A percentile compares a stretch with the other conserved stretches of the same genome.
phyloP scores from a whole-genome alignment of 75 land plant species.

The Larix kaempferi region DNA sequence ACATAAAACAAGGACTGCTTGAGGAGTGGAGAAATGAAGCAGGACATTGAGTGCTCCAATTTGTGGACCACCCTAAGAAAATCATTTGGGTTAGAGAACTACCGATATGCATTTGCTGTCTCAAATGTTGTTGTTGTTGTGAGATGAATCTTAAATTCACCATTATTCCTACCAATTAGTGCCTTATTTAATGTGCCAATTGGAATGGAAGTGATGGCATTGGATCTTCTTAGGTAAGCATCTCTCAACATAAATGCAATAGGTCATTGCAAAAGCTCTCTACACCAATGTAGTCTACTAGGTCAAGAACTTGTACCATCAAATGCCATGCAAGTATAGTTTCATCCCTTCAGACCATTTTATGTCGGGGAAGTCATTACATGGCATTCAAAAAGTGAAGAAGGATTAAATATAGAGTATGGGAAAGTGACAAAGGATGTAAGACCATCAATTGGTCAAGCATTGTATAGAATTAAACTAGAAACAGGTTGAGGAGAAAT shows the following conservation, averaged over 20 bases:
- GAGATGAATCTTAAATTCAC: constrained; percentile 61
- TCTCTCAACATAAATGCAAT: background rate
- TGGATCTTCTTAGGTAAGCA: constrained; percentile 8
- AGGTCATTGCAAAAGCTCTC: background rate
- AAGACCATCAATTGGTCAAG: constrained; percentile 83
- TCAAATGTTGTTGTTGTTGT: constrained; percentile 64
- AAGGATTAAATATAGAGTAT: constrained; percentile 68
- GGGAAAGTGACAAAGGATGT: constrained; percentile 86
- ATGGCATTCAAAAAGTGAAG: constrained; percentile 56
- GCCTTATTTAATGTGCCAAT: constrained; percentile 61
- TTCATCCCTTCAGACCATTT: constrained; percentile 88
- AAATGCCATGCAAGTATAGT: constrained; percentile 77
- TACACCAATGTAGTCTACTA: constrained; percentile 16
- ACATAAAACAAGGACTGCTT: constrained; percentile 19
- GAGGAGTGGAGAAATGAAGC: constrained; percentile 33
- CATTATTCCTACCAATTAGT: constrained; percentile 61
- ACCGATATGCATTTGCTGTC: constrained; percentile 50
- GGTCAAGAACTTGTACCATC: constrained; percentile 65
- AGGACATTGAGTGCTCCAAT: constrained; percentile 59
- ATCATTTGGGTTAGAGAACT: constrained; percentile 70
- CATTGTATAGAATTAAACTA: constrained; percentile 70
- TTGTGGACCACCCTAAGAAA: constrained; percentile 30
- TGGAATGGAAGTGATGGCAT: constrained; percentile 31
- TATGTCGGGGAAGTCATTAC: constrained; percentile 88
- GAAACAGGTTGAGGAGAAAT: constrained; percentile 59